These are phyloP conservation scores for Lactuca saligna DNA, from an alignment of 129 eudicot species.

Conservation along the genomic window DNA sequence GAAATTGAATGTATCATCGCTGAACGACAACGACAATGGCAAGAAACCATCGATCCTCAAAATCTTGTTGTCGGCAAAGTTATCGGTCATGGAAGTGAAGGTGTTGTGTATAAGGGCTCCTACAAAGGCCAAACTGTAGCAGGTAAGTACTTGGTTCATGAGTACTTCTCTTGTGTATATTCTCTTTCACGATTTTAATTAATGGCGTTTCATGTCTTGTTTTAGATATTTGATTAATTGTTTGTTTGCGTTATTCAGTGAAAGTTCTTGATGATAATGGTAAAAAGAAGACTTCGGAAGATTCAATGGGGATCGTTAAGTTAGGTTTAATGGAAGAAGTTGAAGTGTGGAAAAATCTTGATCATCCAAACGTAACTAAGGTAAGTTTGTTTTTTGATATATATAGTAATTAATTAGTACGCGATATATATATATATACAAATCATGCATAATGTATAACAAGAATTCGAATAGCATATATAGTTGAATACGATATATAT, in stretches of 20 bases:
- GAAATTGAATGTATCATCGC: neutral
- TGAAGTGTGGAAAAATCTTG: conserved; percentile 77
- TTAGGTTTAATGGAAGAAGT: conserved; percentile 40
- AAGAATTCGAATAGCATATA: neutral
- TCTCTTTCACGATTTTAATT: neutral
- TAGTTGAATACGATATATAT: neutral
- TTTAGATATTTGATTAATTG: neutral
- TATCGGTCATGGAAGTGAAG: conserved; percentile 23
- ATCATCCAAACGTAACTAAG: conserved; percentile 83
- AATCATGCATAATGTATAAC: neutral
- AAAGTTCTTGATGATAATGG: neutral
- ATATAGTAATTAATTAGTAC: no score
- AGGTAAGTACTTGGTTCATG: conserved; percentile 15
- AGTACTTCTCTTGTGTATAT: neutral
- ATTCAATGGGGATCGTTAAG: neutral
- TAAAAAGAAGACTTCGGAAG: neutral
- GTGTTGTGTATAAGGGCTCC: conserved; percentile 28
- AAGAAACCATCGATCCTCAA: conserved; percentile 23
- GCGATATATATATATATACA: no score
- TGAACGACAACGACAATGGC: conserved; percentile 4
- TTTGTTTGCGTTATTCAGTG: neutral
- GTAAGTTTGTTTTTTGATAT: conserved; percentile 11
- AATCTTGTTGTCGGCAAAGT: conserved; percentile 23
- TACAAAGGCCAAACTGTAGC: conserved; percentile 28
- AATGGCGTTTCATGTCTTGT: neutral